A percentile compares a stretch with the other conserved stretches of the same genome.
phyloP scores from a whole-genome alignment of 306 rosid species.

The Citrullus colocynthis region DNA sequence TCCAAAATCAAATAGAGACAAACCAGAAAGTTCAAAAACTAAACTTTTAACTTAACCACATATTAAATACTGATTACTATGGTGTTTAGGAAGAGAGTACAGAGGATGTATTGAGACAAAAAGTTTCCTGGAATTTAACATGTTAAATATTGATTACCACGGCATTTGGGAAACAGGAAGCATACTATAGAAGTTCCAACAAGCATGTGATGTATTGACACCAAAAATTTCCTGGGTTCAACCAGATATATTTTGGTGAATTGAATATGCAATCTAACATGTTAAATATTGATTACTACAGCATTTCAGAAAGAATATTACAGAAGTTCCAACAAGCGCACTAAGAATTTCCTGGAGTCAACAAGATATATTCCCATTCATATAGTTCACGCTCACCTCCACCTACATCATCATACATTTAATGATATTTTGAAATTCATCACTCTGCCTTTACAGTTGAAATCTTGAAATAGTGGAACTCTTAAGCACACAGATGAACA shows the following conservation, averaged over 20 bases:
- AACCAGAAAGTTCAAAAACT: background rate
- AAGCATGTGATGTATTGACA: background rate
- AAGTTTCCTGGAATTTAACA: background rate
- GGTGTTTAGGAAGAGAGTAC: background rate
- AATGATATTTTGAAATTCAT: background rate
- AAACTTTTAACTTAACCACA: background rate
- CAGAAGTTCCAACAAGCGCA: background rate
- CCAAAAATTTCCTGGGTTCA: background rate
- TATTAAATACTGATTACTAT: background rate
- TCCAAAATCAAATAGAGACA: no score
- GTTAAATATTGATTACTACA: background rate
- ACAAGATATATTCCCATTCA: background rate
- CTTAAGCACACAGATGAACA: background rate
- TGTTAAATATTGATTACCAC: background rate
- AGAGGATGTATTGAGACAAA: background rate
- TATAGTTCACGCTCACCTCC: background rate
- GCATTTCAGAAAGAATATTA: background rate
- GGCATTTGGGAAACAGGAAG: background rate
- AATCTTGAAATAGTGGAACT: background rate
- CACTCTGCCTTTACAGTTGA: background rate
- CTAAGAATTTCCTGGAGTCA: background rate
- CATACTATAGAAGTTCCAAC: background rate
- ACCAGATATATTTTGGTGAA: background rate
- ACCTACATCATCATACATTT: background rate
- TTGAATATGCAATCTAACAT: background rate